These are phyloP conservation scores for Puccinia brachypodii DNA, from an alignment of 1,284 basidiomycete species.

Conservation along the genomic window DNA sequence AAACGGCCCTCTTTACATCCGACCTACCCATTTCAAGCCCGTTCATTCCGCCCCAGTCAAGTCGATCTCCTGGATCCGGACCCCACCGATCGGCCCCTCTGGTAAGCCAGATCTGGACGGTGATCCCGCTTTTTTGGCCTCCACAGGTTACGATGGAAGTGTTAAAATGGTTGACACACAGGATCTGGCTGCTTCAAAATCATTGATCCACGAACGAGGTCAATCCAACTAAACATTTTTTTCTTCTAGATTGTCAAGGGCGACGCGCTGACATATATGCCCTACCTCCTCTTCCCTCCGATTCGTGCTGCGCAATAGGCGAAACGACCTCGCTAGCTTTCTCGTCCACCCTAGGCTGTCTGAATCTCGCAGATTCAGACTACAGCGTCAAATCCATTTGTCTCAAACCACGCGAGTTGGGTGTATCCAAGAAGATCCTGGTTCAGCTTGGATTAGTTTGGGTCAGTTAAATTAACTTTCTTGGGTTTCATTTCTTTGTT, in stretches of 20 bases:
- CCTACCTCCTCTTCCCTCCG: neutral
- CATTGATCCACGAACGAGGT: constrained; percentile 71
- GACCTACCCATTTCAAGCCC: constrained; percentile 70
- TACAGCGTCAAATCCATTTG: constrained; percentile 36
- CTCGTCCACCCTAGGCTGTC: constrained; percentile 27
- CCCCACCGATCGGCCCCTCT: constrained; percentile 63
- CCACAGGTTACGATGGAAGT: constrained; percentile 74
- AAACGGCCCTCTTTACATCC: constrained; percentile 59
- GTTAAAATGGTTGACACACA: constrained; percentile 72
- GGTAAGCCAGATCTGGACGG: constrained; percentile 61
- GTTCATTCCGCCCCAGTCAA: constrained; percentile 77
- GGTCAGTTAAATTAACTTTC: neutral
- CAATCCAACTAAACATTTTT: constrained; percentile 15
- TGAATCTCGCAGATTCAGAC: constrained; percentile 36
- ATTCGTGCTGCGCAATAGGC: constrained; percentile 4
- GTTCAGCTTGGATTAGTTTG: constrained; percentile 38
- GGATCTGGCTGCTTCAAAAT: constrained; percentile 63
- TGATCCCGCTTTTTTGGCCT: constrained; percentile 71
- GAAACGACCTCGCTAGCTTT: constrained; percentile 37
- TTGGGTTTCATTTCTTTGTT: neutral
- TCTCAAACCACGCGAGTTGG: constrained; percentile 33
- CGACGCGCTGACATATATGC: neutral
- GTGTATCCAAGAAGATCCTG: constrained; percentile 41
- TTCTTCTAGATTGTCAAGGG: neutral
- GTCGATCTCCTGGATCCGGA: constrained; percentile 69